phyloP scores from a whole-genome alignment of 257 asterid species.

The Rehmannia glutinosa region DNA sequence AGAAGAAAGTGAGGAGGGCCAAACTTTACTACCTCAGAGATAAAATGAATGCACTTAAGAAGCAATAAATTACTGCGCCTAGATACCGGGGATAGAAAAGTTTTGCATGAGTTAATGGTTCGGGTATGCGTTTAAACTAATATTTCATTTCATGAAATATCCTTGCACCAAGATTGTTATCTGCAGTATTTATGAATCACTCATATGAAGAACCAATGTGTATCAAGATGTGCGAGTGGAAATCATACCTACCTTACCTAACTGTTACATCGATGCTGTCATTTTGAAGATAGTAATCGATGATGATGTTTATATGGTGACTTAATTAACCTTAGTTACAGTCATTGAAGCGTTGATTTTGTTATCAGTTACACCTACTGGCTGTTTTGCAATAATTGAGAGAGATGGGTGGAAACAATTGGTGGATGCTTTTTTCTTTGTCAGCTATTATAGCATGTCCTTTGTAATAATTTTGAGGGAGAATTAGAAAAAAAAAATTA shows the following conservation, averaged over 20 bases:
- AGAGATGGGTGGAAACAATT: not conserved
- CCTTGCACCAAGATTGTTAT: not conserved
- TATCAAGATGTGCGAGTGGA: not conserved
- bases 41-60: constrained; percentile 85
- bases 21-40: constrained; percentile 94
- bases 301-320: not conserved
- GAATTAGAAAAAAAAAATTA: too few relatives aligned
- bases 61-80: constrained; percentile 29
- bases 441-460: not conserved
- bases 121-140: not conserved
- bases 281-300: not conserved
- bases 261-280: not conserved
- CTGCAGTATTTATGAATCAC: not conserved
- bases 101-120: too few relatives aligned
- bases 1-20: constrained; percentile 96
- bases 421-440: not conserved
- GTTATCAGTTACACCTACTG: not conserved
- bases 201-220: not conserved
- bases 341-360: too few relatives aligned
- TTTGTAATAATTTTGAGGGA: too few relatives aligned
- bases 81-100: too few relatives aligned
- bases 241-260: not conserved
- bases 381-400: not conserved
- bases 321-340: not conserved
- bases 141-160: not conserved